A percentile compares a stretch with the other conserved stretches of the same genome.
These are phyloP conservation scores for Aureobasidium subglaciale DNA, from an alignment of 2,329 filamentous ascomycete species.

Conservation along the genomic window DNA sequence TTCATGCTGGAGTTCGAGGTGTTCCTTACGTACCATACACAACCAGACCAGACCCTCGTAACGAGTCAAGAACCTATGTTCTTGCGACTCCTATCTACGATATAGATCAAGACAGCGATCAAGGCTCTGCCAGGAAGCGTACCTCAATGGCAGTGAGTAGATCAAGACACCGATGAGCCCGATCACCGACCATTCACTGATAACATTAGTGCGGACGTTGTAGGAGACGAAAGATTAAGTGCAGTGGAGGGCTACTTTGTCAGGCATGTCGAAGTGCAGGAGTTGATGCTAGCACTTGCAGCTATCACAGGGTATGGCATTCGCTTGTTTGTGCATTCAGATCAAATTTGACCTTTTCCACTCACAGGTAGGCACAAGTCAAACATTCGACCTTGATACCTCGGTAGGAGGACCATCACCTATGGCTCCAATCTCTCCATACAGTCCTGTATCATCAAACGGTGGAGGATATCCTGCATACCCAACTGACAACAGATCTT, in stretches of 20 bases:
- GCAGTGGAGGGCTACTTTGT: conserved; percentile 83
- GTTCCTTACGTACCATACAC: conserved; percentile 5
- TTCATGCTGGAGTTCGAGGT: not conserved
- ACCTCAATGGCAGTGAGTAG: conserved; percentile 37
- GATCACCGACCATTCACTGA: conserved; percentile 25
- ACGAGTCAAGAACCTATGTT: conserved; percentile 16
- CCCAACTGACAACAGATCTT: not conserved
- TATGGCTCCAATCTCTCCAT: conserved; percentile 6
- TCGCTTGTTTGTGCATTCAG: not conserved
- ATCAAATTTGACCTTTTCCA: not conserved
- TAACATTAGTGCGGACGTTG: conserved; percentile 72
- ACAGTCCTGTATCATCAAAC: not conserved
- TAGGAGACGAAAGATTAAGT: conserved; percentile 89
- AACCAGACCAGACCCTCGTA: not conserved
- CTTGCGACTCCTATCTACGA: conserved; percentile 25
- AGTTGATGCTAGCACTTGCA: conserved; percentile 54
- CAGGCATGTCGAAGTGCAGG: conserved; percentile 73
- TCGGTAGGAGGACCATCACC: not conserved
- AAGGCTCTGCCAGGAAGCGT: conserved; percentile 19
- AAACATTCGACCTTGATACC: conserved; percentile 8
- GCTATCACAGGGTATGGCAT: conserved; percentile 66
- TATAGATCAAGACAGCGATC: conserved; percentile 31
- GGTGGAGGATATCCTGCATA: conserved; percentile 2
- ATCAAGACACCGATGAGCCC: conserved; percentile 49
- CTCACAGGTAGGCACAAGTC: conserved; percentile 13